A percentile compares a stretch with the other conserved stretches of the same genome.
Conservation (phyloP, 2,329 filamentous ascomycete genomes). For the Trichoderma sp. region DNA sequence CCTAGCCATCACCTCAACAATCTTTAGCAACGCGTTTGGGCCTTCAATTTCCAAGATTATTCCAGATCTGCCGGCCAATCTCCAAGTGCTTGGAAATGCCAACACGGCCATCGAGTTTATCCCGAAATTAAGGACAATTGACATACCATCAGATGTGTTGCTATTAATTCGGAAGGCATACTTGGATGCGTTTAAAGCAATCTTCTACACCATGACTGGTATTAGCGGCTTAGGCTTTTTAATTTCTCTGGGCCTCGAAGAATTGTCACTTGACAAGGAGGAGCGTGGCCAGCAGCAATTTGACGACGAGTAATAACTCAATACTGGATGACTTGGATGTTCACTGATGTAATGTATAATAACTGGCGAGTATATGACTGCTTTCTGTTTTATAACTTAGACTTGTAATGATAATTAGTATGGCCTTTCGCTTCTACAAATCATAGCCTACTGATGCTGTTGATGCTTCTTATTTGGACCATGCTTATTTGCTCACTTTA, state of each 20-base stretch:
- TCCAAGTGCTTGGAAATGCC: neutral
- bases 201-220: slow-evolving; percentile 22
- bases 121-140: neutral
- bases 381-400: neutral
- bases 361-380: neutral
- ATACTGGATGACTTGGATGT: neutral
- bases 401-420: neutral
- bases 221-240: neutral
- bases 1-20: slow-evolving; percentile 17
- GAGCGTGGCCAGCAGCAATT: slow-evolving; percentile 12
- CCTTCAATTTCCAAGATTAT: neutral
- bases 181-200: slow-evolving; percentile 6
- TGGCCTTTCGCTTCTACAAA: neutral
- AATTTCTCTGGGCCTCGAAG: neutral
- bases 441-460: neutral
- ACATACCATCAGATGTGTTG: neutral
- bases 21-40: slow-evolving; percentile 24
- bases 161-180: neutral
- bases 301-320: neutral
- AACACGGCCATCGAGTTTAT: slow-evolving; percentile 23
- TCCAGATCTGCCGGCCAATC: neutral
- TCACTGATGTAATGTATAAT: neutral
- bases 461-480: neutral
- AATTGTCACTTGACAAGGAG: slow-evolving; percentile 10
- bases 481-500: neutral